These are phyloP conservation scores for Scleromitrula shiraiana DNA, from an alignment of 2,329 filamentous ascomycete species.

Conservation along the genomic window DNA sequence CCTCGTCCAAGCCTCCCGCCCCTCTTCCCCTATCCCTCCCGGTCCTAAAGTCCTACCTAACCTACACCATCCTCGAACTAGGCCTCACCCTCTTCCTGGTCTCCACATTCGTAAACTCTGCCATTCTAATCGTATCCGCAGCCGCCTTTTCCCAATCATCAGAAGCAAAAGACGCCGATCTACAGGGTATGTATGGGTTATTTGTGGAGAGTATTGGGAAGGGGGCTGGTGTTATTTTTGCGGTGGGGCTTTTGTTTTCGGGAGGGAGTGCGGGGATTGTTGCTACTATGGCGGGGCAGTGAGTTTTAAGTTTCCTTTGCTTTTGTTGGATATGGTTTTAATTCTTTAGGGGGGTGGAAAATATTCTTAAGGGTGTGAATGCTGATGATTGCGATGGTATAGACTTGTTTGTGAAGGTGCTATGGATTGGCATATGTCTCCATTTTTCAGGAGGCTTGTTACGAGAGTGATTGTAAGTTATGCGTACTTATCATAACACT, in stretches of 20 bases:
- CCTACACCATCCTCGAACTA: slow-evolving; percentile 63
- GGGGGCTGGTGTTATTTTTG: slow-evolving; percentile 71
- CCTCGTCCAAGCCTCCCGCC: slow-evolving; percentile 32
- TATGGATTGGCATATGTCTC: slow-evolving; percentile 62
- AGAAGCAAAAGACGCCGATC: slow-evolving; percentile 59
- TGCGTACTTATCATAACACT: background rate
- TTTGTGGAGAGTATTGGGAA: slow-evolving; percentile 53
- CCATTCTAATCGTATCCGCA: slow-evolving; percentile 67
- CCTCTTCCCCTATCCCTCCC: slow-evolving; percentile 55
- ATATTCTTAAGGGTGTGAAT: background rate
- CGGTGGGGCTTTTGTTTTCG: slow-evolving; percentile 68
- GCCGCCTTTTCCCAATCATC: slow-evolving; percentile 61
- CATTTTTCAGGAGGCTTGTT: slow-evolving; percentile 69
- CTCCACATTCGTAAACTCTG: slow-evolving; percentile 73
- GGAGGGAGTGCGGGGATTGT: slow-evolving; percentile 76
- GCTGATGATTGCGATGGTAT: background rate
- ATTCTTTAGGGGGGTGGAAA: background rate
- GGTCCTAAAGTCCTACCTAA: slow-evolving; percentile 64
- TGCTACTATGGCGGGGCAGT: slow-evolving; percentile 76
- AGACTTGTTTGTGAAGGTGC: slow-evolving; percentile 74
- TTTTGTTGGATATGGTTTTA: background rate
- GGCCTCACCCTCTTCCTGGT: slow-evolving; percentile 67
- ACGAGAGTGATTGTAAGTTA: slow-evolving; percentile 54
- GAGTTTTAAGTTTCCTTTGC: background rate
- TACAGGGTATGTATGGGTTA: slow-evolving; percentile 77